Percentiles rank a stretch among this genome's conserved stretches.
phyloP scores from a whole-genome alignment of 306 rosid genomes.

The Lathyrus tuberosus region DNA sequence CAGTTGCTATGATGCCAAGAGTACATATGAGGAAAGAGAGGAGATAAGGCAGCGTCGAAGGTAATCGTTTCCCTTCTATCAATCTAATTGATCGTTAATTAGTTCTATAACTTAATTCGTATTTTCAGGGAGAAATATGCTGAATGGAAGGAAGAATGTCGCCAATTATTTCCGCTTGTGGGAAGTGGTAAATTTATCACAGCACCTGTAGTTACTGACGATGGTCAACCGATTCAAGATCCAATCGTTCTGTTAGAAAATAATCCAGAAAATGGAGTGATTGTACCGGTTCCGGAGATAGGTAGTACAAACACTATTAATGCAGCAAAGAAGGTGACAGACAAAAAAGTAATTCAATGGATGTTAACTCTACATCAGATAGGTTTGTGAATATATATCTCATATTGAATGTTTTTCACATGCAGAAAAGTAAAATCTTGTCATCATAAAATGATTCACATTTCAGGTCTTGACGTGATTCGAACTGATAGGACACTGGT shows the following conservation, averaged over 20 bases:
- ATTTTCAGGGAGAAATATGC: constrained; percentile 65
- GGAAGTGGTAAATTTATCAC: constrained; percentile 96
- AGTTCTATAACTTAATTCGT: constrained; percentile 14
- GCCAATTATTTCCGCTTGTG: constrained; percentile 74
- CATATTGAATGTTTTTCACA: background rate
- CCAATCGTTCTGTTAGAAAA: constrained; percentile 78
- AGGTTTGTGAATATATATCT: constrained; percentile 53
- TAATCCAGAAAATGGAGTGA: constrained; percentile 52
- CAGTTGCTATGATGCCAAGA: constrained; percentile 82
- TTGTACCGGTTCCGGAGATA: constrained; percentile 46
- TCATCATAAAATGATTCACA: constrained; percentile 3
- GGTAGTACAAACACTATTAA: constrained; percentile 18
- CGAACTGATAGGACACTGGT: constrained; percentile 90
- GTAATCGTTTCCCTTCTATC: constrained; percentile 43
- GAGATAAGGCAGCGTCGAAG: constrained; percentile 69
- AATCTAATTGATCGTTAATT: constrained; percentile 16
- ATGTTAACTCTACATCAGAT: constrained; percentile 96
- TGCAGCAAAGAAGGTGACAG: constrained; percentile 47
- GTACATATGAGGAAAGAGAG: constrained; percentile 83
- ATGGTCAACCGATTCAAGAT: constrained; percentile 77
- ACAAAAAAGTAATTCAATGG: constrained; percentile 81
- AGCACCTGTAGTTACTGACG: constrained; percentile 79
- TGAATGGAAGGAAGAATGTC: constrained; percentile 83
- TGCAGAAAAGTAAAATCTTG: background rate
- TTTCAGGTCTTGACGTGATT: constrained; percentile 90